These are phyloP conservation scores for Epipyxis sp. DNA, from an alignment of 108 stramenopile species.

Conservation along the genomic window DNA sequence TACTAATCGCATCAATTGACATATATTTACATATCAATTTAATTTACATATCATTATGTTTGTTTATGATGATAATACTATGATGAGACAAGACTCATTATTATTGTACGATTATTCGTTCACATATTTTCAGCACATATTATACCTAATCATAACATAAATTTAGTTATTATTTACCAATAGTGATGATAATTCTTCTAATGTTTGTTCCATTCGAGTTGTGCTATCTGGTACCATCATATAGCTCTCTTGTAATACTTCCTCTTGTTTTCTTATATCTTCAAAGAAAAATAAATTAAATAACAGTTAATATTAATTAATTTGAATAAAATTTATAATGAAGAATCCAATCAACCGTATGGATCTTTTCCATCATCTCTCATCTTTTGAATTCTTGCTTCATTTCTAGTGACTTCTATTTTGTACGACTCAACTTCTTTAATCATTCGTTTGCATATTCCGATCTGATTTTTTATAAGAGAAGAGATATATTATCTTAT, in stretches of 20 bases:
- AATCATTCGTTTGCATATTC: background rate
- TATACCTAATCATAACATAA: too few relatives aligned
- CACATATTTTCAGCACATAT: too few relatives aligned
- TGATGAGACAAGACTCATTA: too few relatives aligned
- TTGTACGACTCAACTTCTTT: conserved; percentile 51
- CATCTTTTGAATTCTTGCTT: conserved; percentile 50
- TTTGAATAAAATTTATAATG: background rate
- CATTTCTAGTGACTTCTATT: conserved; percentile 43
- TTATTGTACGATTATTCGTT: too few relatives aligned
- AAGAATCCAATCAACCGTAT: conserved; percentile 31
- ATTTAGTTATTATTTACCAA: too few relatives aligned
- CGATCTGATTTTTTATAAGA: background rate
- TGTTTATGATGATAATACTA: too few relatives aligned
- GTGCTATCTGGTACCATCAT: conserved; percentile 59
- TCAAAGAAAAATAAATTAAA: background rate
- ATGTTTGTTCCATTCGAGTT: conserved; percentile 35
- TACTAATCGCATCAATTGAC: too few relatives aligned
- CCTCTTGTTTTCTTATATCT: conserved; percentile 44
- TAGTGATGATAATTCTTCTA: conserved; percentile 41
- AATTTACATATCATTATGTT: too few relatives aligned
- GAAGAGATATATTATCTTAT: background rate
- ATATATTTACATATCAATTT: too few relatives aligned
- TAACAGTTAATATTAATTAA: background rate
- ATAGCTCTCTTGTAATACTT: conserved; percentile 52
- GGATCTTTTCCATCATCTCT: conserved; percentile 42